Percentiles rank a stretch among this genome's conserved stretches.
These are phyloP conservation scores for Colletotrichum sp. DNA, from an alignment of 2,329 filamentous ascomycete genomes.

Conservation along the genomic window DNA sequence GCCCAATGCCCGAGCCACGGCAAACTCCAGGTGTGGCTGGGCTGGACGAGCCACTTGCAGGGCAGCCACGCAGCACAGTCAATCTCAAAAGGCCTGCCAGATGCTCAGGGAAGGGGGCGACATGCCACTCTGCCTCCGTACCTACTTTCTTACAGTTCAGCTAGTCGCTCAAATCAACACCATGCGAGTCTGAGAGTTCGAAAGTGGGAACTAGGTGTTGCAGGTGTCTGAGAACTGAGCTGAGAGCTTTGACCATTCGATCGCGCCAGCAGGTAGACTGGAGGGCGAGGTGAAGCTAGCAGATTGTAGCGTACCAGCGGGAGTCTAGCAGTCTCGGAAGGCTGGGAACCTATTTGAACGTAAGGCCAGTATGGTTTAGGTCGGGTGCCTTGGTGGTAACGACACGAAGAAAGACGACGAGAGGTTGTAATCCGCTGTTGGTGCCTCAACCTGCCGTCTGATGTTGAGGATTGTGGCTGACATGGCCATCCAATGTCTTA, in stretches of 20 bases:
- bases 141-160: neutral
- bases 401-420: neutral
- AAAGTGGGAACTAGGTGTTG: neutral
- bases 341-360: neutral
- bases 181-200: neutral
- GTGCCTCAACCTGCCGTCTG: neutral
- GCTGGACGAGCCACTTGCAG: neutral
- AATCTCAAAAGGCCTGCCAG: neutral
- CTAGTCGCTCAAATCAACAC: neutral
- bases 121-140: neutral
- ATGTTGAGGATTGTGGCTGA: neutral
- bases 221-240: neutral
- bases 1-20: neutral
- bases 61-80: neutral
- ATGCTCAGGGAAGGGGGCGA: neutral
- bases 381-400: neutral
- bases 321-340: neutral
- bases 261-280: neutral
- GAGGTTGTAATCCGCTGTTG: neutral
- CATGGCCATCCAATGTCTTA: neutral
- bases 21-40: neutral
- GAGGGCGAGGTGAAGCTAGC: neutral
- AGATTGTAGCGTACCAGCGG: neutral
- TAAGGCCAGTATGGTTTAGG: neutral
- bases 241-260: constrained; percentile 8